These are phyloP conservation scores for Tolypocladium cylindrosporum DNA, from an alignment of 2,329 filamentous ascomycete genomes.

Conservation along the genomic window DNA sequence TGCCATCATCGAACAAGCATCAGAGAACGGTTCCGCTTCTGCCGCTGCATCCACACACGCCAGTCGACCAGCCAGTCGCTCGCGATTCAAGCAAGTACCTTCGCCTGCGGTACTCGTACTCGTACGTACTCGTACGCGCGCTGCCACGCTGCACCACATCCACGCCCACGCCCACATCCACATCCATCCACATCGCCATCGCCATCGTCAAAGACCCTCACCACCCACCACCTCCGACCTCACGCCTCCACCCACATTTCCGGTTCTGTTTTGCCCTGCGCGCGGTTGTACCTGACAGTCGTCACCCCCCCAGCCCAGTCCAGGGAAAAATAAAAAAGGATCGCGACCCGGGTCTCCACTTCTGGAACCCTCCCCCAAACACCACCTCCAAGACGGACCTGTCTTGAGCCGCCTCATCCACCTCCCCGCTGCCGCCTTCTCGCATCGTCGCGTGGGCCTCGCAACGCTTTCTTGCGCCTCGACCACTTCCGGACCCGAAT, in stretches of 20 bases:
- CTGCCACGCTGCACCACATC: not conserved
- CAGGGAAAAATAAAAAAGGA: slow-evolving; percentile 25
- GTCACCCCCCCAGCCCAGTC: slow-evolving; percentile 5
- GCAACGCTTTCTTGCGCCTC: slow-evolving; percentile 6
- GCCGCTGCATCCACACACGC: slow-evolving; percentile 5
- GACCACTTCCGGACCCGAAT: slow-evolving; percentile 1
- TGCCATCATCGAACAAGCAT: slow-evolving; percentile 12
- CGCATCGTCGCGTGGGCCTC: slow-evolving; percentile 16
- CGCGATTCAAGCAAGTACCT: slow-evolving; percentile 4
- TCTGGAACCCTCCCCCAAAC: slow-evolving; percentile 33
- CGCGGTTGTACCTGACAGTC: slow-evolving; percentile 11
- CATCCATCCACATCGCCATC: slow-evolving; percentile 1
- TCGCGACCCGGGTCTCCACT: slow-evolving; percentile 34
- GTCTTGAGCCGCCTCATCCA: slow-evolving; percentile 28
- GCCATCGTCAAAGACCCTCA: not conserved
- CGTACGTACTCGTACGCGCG: not conserved
- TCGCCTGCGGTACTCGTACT: not conserved
- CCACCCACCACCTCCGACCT: slow-evolving; percentile 1
- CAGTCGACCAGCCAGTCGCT: not conserved
- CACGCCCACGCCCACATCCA: not conserved
- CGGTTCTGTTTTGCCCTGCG: slow-evolving; percentile 11
- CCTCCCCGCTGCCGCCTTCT: slow-evolving; percentile 16
- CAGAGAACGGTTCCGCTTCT: slow-evolving; percentile 11
- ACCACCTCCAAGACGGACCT: slow-evolving; percentile 27
- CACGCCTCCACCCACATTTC: slow-evolving; percentile 16